Evolutionary conservation across 106 monocot species (phyloP), one percentile per base, ranked within the genome.

Genomic region (Xerophyta viscosa): DNA sequence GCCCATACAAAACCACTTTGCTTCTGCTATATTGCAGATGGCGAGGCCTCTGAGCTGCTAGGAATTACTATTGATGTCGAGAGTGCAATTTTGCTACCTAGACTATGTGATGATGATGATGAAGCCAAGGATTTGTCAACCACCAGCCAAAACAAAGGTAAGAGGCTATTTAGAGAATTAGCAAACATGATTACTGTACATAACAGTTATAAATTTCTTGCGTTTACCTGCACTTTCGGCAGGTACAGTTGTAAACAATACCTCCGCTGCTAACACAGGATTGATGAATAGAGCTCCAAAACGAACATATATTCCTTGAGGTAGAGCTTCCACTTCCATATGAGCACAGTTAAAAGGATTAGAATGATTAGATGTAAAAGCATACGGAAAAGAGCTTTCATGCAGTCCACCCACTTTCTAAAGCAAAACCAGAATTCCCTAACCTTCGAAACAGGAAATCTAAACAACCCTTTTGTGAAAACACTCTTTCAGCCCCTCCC

Each of bases 21-120:
- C 11, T 27, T 50, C 25, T 27, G 50, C 10, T 9, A 10, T 3
- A 25, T 50, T 23, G 26, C 17, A 14, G 12, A 18, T 31, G 31
- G 31, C 1, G n/a, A 19, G 8, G 20, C 18, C 17, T 29, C 31
- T 10, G 12, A 29, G 29, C 20, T 54, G 25, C 29, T 54, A 2
- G 15, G 31, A 15, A 4, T 31, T n/a, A 29, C 9, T 13, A 54
- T 54, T 54, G 54, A 54, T 20, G 20, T 31, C 4, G 50, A 27
- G 23, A 19, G 24, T 50, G 50, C 50, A 50, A 2, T 50, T 11
- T 0, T 23, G 11, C 50, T 50, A 24, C 50, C 50, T 24, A 1
- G 24, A 22, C 50, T 50, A 25, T 50, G 50, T 31, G 31, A 30
- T 31, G 18, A 29, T 31, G 29, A 33, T 54, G 31, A 31, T 53